Percentiles rank a stretch among this genome's conserved stretches.
Conservation (phyloP, 1,284 basidiomycete species). For the Meira nashicola region DNA sequence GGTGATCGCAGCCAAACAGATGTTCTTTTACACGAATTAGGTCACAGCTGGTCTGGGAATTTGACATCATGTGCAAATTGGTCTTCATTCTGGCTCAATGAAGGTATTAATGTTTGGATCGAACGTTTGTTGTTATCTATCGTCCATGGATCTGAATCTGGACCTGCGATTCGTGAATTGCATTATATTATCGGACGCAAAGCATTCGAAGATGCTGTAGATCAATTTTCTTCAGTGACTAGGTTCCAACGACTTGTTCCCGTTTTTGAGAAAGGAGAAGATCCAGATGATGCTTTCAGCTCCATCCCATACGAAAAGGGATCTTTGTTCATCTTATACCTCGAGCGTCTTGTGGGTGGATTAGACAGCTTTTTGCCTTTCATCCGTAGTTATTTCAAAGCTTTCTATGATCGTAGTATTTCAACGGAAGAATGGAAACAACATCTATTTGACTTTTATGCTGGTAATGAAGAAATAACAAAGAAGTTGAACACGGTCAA, state of each 20-base stretch:
- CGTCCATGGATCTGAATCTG: slow-evolving; percentile 59
- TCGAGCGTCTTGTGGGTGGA: slow-evolving; percentile 75
- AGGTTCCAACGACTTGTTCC: slow-evolving; percentile 82
- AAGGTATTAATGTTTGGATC: slow-evolving; percentile 85
- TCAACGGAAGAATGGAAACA: slow-evolving; percentile 81
- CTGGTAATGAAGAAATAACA: slow-evolving; percentile 55
- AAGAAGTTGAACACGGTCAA: slow-evolving; percentile 65
- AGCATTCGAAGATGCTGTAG: slow-evolving; percentile 68
- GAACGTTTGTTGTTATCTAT: slow-evolving; percentile 75
- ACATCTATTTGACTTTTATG: slow-evolving; percentile 77
- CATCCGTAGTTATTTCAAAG: slow-evolving; percentile 68
- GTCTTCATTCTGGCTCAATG: slow-evolving; percentile 50
- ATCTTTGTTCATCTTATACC: slow-evolving; percentile 65
- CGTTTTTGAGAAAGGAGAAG: slow-evolving; percentile 75
- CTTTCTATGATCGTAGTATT: slow-evolving; percentile 67
- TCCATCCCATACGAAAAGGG: slow-evolving; percentile 71
- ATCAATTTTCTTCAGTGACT: slow-evolving; percentile 56
- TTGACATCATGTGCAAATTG: slow-evolving; percentile 49
- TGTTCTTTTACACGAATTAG: slow-evolving; percentile 57
- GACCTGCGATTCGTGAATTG: slow-evolving; percentile 72
- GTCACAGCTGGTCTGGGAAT: slow-evolving; percentile 50
- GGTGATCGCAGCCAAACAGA: slow-evolving; percentile 45
- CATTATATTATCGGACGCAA: slow-evolving; percentile 72
- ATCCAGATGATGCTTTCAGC: slow-evolving; percentile 56
- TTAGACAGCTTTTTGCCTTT: slow-evolving; percentile 61